Conservation (phyloP, 1,139 yeast species). For the Magnusiomyces paraingens region DNA sequence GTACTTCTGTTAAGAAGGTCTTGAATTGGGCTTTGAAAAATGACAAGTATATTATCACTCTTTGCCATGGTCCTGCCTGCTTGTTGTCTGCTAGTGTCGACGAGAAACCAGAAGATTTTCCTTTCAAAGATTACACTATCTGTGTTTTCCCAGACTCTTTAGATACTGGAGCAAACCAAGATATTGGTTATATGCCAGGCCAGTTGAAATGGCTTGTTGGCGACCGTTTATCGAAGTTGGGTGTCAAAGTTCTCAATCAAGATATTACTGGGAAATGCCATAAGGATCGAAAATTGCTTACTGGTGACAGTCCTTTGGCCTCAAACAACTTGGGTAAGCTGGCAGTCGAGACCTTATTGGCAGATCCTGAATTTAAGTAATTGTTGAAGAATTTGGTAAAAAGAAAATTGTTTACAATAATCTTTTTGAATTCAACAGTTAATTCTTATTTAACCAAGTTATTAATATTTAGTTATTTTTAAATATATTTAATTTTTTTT, state of each 20-base stretch:
- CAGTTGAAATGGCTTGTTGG: constrained; percentile 1
- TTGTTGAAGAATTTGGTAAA: too few species aligned
- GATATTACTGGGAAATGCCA: background rate
- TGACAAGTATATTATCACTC: background rate
- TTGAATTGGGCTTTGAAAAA: background rate
- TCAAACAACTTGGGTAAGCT: constrained; percentile 2
- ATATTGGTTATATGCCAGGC: constrained; percentile 4
- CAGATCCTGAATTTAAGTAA: too few species aligned
- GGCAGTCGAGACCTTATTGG: background rate
- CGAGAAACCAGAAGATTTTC: background rate
- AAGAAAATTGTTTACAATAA: too few species aligned
- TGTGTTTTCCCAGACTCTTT: constrained; percentile 2
- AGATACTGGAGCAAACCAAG: background rate
- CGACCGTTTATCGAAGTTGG: background rate
- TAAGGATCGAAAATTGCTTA: background rate
- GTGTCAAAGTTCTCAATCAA: background rate
- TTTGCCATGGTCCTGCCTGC: constrained; percentile 2
- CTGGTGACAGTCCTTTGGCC: constrained; percentile 1
- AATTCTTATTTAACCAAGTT: too few species aligned
- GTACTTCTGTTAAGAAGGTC: background rate
- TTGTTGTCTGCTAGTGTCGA: background rate
- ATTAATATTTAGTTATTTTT: too few species aligned
- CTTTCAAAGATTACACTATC: background rate
- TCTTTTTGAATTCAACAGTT: too few species aligned
- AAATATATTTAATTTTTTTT: too few species aligned